Conservation (phyloP, 164 flowering plant species). For the Annona squamosa region DNA sequence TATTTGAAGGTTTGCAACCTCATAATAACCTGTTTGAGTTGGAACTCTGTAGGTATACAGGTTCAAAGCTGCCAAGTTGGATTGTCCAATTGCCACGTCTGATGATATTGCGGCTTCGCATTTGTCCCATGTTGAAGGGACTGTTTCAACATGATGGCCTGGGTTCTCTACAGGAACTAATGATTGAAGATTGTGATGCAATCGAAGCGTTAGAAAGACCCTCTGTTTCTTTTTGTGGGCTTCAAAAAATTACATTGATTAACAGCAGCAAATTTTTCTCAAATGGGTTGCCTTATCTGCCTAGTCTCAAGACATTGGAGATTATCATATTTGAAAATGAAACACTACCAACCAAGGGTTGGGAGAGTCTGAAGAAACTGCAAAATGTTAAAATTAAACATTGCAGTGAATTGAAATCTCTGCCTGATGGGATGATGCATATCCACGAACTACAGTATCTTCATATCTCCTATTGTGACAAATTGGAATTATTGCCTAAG, state of each 20-base stretch:
- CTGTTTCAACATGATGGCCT: background rate
- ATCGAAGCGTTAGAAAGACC: background rate
- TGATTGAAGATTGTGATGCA: background rate
- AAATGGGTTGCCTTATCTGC: background rate
- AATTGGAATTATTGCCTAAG: background rate
- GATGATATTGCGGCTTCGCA: background rate
- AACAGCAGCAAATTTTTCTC: background rate
- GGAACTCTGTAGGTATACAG: background rate
- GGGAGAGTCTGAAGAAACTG: background rate
- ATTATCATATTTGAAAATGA: background rate
- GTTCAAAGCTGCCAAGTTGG: constrained; percentile 1
- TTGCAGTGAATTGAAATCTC: background rate
- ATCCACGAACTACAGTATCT: background rate
- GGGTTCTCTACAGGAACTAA: background rate
- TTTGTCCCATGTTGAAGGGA: background rate
- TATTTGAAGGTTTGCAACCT: background rate
- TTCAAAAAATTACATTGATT: background rate
- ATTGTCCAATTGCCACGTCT: constrained; percentile 1
- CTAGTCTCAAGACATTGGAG: background rate
- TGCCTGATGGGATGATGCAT: background rate
- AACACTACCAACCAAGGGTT: background rate
- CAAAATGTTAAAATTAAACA: background rate
- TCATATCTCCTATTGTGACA: no score
- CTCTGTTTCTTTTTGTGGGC: background rate
- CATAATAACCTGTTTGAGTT: background rate